Evolutionary conservation across 768 basidiomycete species (phyloP).

Genomic region (Lactifluus volemus): DNA sequence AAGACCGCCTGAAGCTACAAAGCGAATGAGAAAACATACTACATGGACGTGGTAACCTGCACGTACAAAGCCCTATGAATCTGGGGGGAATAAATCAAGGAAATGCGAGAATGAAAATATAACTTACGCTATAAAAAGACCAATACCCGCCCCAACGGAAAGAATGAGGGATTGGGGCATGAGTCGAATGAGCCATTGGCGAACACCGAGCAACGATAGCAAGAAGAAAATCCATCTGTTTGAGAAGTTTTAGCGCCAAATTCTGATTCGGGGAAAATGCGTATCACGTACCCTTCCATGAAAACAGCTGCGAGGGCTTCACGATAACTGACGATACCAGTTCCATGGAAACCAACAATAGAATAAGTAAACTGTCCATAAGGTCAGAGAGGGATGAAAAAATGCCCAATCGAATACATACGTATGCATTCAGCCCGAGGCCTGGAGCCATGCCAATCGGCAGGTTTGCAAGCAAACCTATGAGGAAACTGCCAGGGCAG

Average conservation of each 20-base stretch:
- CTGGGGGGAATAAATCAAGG: slow-evolving; percentile 27
- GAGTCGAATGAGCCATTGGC: slow-evolving; percentile 82
- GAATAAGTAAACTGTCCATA: slow-evolving; percentile 71
- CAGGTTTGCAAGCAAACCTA: slow-evolving; percentile 82
- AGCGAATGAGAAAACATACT: background rate
- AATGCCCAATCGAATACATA: slow-evolving; percentile 28
- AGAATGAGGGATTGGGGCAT: slow-evolving; percentile 85
- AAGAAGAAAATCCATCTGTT: slow-evolving; percentile 72
- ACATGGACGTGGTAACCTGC: background rate
- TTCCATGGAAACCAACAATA: slow-evolving; percentile 78
- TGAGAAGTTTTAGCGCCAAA: background rate
- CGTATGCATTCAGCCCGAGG: slow-evolving; percentile 75
- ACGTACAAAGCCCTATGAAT: slow-evolving; percentile 66
- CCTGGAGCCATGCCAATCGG: slow-evolving; percentile 87
- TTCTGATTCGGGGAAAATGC: background rate
- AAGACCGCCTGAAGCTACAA: slow-evolving; percentile 53
- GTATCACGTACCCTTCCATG: slow-evolving; percentile 60
- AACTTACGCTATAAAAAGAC: slow-evolving; percentile 62
- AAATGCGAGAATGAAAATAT: background rate
- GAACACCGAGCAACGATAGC: slow-evolving; percentile 72
- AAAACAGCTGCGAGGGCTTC: slow-evolving; percentile 84
- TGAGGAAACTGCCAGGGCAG: slow-evolving; percentile 70
- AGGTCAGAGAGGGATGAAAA: background rate
- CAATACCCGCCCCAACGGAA: slow-evolving; percentile 81
- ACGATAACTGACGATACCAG: slow-evolving; percentile 59